Base-by-base conservation (phyloP, 495 filamentous ascomycete genomes). In the Aspergillus affinis region DNA sequence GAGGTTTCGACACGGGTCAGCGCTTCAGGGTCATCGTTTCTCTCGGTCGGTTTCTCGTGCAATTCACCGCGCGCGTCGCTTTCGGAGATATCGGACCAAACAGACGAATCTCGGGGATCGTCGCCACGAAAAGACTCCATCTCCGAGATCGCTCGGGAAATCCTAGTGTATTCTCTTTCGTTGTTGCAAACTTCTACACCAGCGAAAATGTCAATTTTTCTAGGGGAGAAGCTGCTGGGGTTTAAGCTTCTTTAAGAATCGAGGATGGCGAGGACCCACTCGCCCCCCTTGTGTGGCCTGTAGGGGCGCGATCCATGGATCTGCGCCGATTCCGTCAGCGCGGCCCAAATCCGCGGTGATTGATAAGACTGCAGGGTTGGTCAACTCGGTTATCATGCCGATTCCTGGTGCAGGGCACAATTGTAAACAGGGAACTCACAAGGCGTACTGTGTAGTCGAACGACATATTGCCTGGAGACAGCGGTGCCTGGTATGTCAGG, bases 1-100 rank as follows among this genome's bases (percentile, higher is more conserved):
- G 65, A 57, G 8, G 62, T 64, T 48, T 67, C 59, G 4, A 65
- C 55, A 7, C 56, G 62, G 8, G 58, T 55, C 20, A 67, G 52
- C 17, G 58, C 52, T 23, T 69, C 60, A 9, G 63, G 63, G 15
- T 67, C 58, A n/a, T 36, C 52, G 12, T 45, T 56, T 21, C 54
- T 19, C 19, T 30, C 48, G 8, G 29, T 48, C 23, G 55, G 47
- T 48, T 63, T 58, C 36, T 65, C 59, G 8, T 56, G 30, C 26
- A 61, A 47, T 20, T 61, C 58, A 20, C 19, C 9, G 32, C 52
- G 9, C 10, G 17, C 45, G 18, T 51, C 53, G 8, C 54, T 49
- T 12, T 26, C 30, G 41, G 54, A 61, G 13, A 23, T 49, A 49
- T n/a, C 17, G 36, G 52, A 51, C 6, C 26, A 29, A 13, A 54